Evolutionary conservation across 768 basidiomycete species (phyloP), one percentile per base, ranked within the genome.

Genomic region (Sporobolomyces phaffii): DNA sequence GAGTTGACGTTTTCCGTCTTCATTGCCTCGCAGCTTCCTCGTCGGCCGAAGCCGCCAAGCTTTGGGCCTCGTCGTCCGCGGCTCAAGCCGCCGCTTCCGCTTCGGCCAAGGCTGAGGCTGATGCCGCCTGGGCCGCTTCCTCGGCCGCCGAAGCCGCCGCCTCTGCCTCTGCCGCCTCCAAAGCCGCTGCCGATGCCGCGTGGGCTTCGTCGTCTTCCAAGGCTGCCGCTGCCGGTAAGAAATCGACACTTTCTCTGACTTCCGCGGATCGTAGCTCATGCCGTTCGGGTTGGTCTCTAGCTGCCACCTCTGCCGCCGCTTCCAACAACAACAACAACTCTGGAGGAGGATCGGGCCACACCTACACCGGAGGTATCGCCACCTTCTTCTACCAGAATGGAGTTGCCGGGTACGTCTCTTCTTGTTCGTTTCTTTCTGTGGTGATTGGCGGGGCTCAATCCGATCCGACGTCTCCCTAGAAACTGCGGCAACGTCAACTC

Each of bases 381-480:
- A 69, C 68, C n/a, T 69, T 51, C 54, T 69, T 62, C 61, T 51
- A 48, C 34, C 66, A 70, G 50, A 65, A 70, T 64, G 69, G 69
- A n/a, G 59, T 61, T 43, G 63, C 68, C 11, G 68, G 68, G 20
- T 60, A 41, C 15, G 50, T 33, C 20, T 29, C 36, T 31, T 31
- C 33, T 34, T 33, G 20, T 33, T 47, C 26, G 20, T 47, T 28
- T 18, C 33, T 24, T 34, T 43, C 5, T 26, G 22, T 34, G n/a
- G 5, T 5, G 52, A n/a, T 40, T 7, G 22, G 6, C 15, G 24
- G 9, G 5, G 11, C 8, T 5, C 36, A 50, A 11, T 18, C 54
- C 43, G 31, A 52, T 48, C 15, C 13, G 10, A 40, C 24, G 15
- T 14, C n/a, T 20, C 7, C 20, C 3, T 9, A 49, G 58, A 26